Base-by-base conservation (phyloP, 495 filamentous ascomycete genomes). In the Chaetomium cochliodes region DNA sequence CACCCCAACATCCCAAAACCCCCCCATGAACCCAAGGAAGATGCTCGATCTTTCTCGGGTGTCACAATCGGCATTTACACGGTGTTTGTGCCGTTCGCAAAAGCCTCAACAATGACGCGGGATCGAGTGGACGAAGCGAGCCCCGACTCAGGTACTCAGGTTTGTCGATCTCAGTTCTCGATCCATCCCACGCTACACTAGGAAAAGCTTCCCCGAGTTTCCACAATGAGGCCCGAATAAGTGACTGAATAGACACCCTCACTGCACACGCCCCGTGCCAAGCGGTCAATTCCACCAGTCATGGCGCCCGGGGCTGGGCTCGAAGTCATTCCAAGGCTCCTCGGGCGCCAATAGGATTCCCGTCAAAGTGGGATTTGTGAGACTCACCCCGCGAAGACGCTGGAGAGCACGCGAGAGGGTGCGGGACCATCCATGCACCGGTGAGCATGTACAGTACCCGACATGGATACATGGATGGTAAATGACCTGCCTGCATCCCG, bases 121-220 rank as follows among this genome's bases (percentile, higher is more conserved):
- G 46, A 22, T 22, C 46, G 20, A 9, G 3, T 50, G 22, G 22
- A 4, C 16, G 20, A 23, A 9, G 46, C 20, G 6, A 23, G 3
- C n/a, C 20, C 13, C 13, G 6, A 30, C 28, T 30, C 28, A 30
- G 28, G 6, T n/a, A 15, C 39, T 47, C 13, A 22, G n/a, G 20
- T 23, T 50, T 20, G 46, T 50, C 46, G 46, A 50, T 50, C 37
- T 42, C 39, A 22, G 23, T 23, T 28, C 28, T 66, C 66, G 61
- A 70, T 62, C 50, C 67, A 71, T 73, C 69, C 71, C 71, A 62
- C 69, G 67, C 67, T 57, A 5, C 55, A 63, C 52, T 58, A 52
- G 66, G 63, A 68, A 70, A 65, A 56, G 66, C 66, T 66, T 64
- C 65, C 71, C 69, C 63, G 51, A 68, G 33, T 42, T 68, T 69